Evolutionary conservation across 2,329 filamentous ascomycete genomes (phyloP), one percentile per base, ranked within the genome.

Genomic region (Paraphaeosphaeria minitans): DNA sequence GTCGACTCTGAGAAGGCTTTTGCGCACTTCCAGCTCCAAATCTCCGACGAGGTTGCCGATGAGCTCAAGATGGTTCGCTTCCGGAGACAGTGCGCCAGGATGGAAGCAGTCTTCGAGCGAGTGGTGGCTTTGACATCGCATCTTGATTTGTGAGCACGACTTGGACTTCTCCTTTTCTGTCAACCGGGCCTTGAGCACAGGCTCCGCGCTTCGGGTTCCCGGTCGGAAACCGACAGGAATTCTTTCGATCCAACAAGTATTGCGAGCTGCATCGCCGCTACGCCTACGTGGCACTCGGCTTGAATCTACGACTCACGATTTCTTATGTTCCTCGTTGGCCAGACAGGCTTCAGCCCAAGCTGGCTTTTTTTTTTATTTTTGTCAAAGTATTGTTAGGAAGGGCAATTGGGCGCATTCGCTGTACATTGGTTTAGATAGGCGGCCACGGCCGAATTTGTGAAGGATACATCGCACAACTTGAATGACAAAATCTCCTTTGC

Each of bases 1-100:
- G 78, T 90, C 59, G 80, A 84, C 60, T 73, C 84, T 1, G 87
- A 90, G 66, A 93, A 93, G 81, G 78, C 83, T 2, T 79, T 87
- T 49, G 79, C 85, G 14, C 82, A 85, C 50, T 86, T 85, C 67
- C 85, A 90, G 64, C 82, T 93, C n/a, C 79, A 90, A 31, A 84
- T 90, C 27, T 79, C 81, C 1, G 79, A 84, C 58, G 82, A 84
- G 54, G 82, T 66, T 37, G 65, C 67, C n/a, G 65, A 74, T 33
- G 60, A 71, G 43, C 64, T 58, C 33, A 58, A 73, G 48, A 69
- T 73, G 55, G 73, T 75, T 41, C 70, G 69, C 41, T 69, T 77
- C 33, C 69, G 75, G 59, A 71, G 66, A 59, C 74, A 70, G 60
- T 74, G 73, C 49, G 71, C 74, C 10, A 66, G 68, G 37, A 74